Evolutionary conservation across 805 yeast species (phyloP).

Genomic region (Kregervanrija fluxuum): DNA sequence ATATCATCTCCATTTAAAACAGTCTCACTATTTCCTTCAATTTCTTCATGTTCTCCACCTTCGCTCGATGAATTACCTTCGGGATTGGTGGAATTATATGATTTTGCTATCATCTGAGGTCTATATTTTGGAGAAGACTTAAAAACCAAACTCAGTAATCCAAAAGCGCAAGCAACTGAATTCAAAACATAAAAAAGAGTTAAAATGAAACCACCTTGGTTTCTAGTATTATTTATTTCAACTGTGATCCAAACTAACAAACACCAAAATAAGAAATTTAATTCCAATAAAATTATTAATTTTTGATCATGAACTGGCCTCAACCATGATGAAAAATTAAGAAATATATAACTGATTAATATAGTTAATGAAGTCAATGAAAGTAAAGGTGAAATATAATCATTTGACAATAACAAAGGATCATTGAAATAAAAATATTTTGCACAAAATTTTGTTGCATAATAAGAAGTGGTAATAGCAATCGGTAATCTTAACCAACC

Average conservation of each 20-base stretch:
- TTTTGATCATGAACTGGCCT: conserved; percentile 54
- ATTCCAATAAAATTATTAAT: conserved; percentile 47
- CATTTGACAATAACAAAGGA: conserved; percentile 46
- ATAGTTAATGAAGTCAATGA: conserved; percentile 41
- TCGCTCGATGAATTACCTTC: neutral
- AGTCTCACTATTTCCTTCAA: conserved; percentile 7
- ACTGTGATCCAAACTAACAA: conserved; percentile 44
- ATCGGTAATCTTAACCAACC: conserved; percentile 54
- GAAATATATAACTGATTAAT: conserved; percentile 46
- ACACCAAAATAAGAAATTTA: conserved; percentile 52
- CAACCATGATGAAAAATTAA: conserved; percentile 39
- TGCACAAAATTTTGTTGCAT: conserved; percentile 30
- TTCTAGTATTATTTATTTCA: conserved; percentile 38
- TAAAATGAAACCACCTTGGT: conserved; percentile 46
- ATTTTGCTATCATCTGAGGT: neutral
- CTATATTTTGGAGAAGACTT: conserved; percentile 2
- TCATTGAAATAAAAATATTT: conserved; percentile 35
- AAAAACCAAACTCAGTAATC: conserved; percentile 20
- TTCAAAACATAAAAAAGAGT: conserved; percentile 40
- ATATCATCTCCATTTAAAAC: neutral
- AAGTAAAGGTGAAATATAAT: conserved; percentile 42
- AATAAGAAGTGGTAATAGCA: conserved; percentile 40
- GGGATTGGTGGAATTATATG: neutral
- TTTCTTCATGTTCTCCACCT: conserved; percentile 10
- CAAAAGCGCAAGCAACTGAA: conserved; percentile 42